A percentile compares a stretch with the other conserved stretches of the same genome.
These are phyloP conservation scores for Fagopyrum homotropicum DNA, from an alignment of 148 eudicot species.

Conservation along the genomic window DNA sequence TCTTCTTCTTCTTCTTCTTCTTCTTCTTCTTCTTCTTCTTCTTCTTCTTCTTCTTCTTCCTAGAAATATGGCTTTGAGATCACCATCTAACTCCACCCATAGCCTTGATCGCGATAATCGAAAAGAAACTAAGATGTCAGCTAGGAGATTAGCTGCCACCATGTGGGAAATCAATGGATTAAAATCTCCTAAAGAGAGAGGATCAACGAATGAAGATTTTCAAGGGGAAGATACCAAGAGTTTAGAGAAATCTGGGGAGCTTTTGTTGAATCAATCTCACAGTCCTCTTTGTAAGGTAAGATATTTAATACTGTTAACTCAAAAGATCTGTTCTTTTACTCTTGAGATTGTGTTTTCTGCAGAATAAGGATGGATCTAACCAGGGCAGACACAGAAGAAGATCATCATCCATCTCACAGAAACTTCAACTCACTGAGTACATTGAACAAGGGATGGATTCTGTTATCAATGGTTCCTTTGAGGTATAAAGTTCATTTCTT, in stretches of 20 bases:
- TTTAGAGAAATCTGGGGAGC: not conserved
- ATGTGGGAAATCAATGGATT: slow-evolving; percentile 18
- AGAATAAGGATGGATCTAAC: slow-evolving; percentile 16
- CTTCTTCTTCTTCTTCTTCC: not conserved
- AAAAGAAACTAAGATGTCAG: slow-evolving; percentile 10
- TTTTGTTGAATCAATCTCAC: slow-evolving; percentile 5
- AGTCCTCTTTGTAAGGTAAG: slow-evolving; percentile 12
- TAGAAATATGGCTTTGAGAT: slow-evolving; percentile 12
- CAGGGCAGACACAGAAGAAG: slow-evolving; percentile 29
- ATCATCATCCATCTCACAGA: slow-evolving; percentile 45
- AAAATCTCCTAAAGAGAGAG: slow-evolving; percentile 6
- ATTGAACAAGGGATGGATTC: slow-evolving; percentile 25
- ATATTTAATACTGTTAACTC: not conserved
- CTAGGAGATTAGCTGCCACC: slow-evolving; percentile 14
- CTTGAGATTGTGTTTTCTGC: not conserved
- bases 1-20: not conserved
- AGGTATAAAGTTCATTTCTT: slow-evolving; percentile 21
- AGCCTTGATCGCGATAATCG: slow-evolving; percentile 4
- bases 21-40: not conserved
- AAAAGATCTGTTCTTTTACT: not conserved
- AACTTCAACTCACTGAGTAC: slow-evolving; percentile 39
- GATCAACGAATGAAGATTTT: not conserved
- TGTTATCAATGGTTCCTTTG: slow-evolving; percentile 25
- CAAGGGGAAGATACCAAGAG: slow-evolving; percentile 4
- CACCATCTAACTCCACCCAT: not conserved